Evolutionary conservation across 2,329 filamentous ascomycete species (phyloP).

Genomic region (Neurospora sp.): DNA sequence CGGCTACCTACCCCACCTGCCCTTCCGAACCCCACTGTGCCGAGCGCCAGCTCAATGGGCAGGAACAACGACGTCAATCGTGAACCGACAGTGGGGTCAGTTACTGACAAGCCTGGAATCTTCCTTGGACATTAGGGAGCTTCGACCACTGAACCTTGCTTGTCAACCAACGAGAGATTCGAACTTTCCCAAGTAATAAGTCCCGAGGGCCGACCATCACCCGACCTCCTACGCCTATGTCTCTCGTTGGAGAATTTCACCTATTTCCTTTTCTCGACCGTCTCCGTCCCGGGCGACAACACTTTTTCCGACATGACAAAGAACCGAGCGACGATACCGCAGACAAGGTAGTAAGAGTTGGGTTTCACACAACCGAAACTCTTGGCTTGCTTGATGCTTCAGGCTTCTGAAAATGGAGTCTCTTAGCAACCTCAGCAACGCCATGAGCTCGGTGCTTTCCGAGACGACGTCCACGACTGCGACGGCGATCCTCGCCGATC

Average conservation of each 20-base stretch:
- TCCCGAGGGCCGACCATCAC: background rate
- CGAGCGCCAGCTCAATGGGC: background rate
- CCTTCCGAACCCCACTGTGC: background rate
- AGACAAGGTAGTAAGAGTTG: background rate
- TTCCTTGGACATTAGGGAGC: background rate
- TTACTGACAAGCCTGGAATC: background rate
- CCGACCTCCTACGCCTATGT: background rate
- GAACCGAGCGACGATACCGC: background rate
- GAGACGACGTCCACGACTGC: slow-evolving; percentile 21
- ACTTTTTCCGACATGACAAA: background rate
- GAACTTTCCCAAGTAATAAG: background rate
- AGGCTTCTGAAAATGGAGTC: background rate
- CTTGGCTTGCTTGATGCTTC: background rate
- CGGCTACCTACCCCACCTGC: background rate
- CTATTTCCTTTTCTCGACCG: background rate
- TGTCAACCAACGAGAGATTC: background rate
- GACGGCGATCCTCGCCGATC: slow-evolving; percentile 17
- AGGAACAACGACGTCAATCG: background rate
- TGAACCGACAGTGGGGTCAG: background rate
- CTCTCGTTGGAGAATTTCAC: background rate
- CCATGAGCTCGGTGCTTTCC: slow-evolving; percentile 9
- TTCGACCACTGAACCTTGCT: background rate
- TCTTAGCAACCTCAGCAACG: background rate
- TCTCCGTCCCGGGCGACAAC: background rate
- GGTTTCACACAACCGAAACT: background rate